Base-by-base conservation (phyloP, 1,284 basidiomycete genomes). In the Mycena sp. region DNA sequence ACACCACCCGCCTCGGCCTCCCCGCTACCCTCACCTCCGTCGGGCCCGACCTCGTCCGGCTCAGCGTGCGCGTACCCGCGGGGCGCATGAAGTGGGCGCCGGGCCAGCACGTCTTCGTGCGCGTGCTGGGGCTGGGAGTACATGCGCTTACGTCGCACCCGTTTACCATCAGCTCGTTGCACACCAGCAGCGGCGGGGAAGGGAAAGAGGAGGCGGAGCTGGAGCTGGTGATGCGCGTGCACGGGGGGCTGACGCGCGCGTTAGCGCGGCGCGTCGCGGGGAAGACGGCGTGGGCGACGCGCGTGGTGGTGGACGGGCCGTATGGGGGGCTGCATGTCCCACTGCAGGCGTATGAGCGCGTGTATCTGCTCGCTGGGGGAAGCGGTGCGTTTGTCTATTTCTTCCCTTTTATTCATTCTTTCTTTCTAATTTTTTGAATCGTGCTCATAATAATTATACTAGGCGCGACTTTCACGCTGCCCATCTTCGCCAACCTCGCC, bases 31-130 rank as follows among this genome's bases (percentile, higher is more conserved):
- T 83, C 74, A 78, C 80, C 50, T 59, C 72, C 14, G 77, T 82
- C 44, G 76, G 78, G n/a, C 80, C 80, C 62, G 72, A 77, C 61
- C 78, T 81, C 55, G 70, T 84, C 65, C 78, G 79, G 63, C 68
- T 85, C 52, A 74, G 74, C 62, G 76, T 84, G 62, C 63, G 70
- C 44, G 69, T 60, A n/a, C 79, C 79, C 6, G 74, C 76, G 18
- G 30, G 30, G 30, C 71, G 75, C 18, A 65, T 82, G 44, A 74
- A 65, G 25, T 85, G 84, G 84, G 70, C 72, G 5, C 81, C 83
- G 0, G 85, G 85, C 4, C 84, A 85, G 74, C 83, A 85, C 75
- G 80, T 81, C 75, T 85, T 84, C 72, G 73, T 86, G 41, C 82
- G 84, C 37, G 80, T 86, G 75, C 70, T 80, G 22, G 73, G 73